Conservation (phyloP, 2,329 filamentous ascomycete species). For the Acephala macrosclerotiorum region DNA sequence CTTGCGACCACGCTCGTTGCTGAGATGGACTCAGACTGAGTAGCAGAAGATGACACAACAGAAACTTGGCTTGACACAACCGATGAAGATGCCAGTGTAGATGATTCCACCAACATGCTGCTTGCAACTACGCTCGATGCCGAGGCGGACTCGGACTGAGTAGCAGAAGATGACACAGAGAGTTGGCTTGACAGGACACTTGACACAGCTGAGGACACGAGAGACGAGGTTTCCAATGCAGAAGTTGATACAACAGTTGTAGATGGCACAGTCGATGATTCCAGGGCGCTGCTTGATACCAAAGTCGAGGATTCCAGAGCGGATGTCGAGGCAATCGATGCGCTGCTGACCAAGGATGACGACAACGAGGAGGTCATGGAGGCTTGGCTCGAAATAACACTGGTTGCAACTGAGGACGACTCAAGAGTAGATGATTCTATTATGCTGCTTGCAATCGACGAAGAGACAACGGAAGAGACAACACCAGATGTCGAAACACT, state of each 20-base stretch:
- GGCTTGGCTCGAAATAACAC: too few relatives aligned
- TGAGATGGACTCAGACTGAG: constrained; percentile 6
- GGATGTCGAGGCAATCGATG: too few relatives aligned
- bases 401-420: too few relatives aligned
- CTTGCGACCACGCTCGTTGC: constrained; percentile 4
- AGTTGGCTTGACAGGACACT: constrained; percentile 1
- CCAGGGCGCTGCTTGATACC: not conserved
- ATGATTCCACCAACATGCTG: not conserved
- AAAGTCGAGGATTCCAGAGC: not conserved
- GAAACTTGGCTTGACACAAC: not conserved
- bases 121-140: not conserved
- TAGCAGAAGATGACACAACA: constrained; percentile 3
- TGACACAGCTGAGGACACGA: constrained; percentile 3
- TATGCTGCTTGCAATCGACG: too few relatives aligned
- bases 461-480: too few relatives aligned
- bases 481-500: too few relatives aligned
- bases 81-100: not conserved
- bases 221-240: constrained; percentile 4
- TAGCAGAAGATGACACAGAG: not conserved
- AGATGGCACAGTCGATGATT: constrained; percentile 1
- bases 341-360: too few relatives aligned
- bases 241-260: constrained; percentile 4
- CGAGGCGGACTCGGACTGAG: not conserved
- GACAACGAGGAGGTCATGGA: too few relatives aligned
- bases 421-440: too few relatives aligned